Evolutionary conservation across 129 eudicot species (phyloP), one percentile per base, ranked within the genome.

Genomic region (Sambucus nigra): DNA sequence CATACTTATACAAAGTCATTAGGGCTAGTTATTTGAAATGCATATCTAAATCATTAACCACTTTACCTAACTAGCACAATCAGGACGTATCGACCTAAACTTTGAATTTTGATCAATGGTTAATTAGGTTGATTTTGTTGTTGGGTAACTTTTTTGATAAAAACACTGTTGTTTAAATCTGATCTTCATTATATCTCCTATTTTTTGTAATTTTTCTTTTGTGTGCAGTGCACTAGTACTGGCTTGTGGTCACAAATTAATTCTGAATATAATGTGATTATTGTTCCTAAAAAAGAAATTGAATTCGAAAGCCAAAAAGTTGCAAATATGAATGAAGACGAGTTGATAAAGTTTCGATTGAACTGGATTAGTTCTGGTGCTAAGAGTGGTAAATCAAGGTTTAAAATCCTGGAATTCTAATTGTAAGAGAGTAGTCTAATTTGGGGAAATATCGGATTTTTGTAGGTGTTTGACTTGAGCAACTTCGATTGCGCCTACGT

Each of bases 231-330:
- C 44, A 79, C 94, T 13, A 83, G 94, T 71, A 86, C 77, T 63
- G 94, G 95, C 27, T 75, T 85, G 83, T 79, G 92, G 95, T 73
- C 94, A 51, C 94, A 82, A 65, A 79, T 64, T 76, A 80, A 73
- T 62, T 66, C 80, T 78, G 68, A 23, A 12, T 39, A 59, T 68
- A 69, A 66, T 57, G 35, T 56, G 28, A 38, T 53, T 20, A 63
- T 60, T 66, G 27, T 63, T 55, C 39, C 47, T 69, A 59, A 56
- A 15, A 60, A 59, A 53, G 69, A 66, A 59, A 31, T 51, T 62
- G 57, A 42, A 16, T 21, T 51, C 48, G 70, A 55, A 47, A 73
- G 27, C 38, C 54, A 47, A 28, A 61, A 67, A 63, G 69, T 27
- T 41, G 45, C 68, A 50, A 69, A 54, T 47, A 59, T 22, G 24